These are phyloP conservation scores for Capsaspora owczarzaki DNA, from an alignment of 78 protist genomes.

Conservation along the genomic window DNA sequence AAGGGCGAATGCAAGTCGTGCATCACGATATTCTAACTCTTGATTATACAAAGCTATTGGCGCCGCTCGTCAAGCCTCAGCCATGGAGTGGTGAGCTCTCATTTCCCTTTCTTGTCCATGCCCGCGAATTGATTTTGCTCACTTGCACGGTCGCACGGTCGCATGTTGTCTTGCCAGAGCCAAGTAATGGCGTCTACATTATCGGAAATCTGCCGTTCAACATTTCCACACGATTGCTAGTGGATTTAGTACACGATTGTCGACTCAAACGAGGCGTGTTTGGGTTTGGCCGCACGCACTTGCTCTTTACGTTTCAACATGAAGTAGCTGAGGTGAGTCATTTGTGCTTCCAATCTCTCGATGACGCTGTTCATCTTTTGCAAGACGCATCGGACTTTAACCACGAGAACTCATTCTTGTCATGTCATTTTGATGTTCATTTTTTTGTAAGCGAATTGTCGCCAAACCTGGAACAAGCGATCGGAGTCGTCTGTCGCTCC, in stretches of 20 bases:
- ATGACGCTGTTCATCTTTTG: not conserved
- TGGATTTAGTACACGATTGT: slow-evolving; percentile 43
- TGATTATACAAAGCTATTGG: too few species aligned
- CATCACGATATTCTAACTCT: slow-evolving; percentile 47
- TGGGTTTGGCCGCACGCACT: slow-evolving; percentile 35
- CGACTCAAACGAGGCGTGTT: slow-evolving; percentile 15
- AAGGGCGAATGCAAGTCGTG: slow-evolving; percentile 22
- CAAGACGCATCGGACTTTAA: not conserved
- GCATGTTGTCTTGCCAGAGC: too few species aligned
- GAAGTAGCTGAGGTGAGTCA: slow-evolving; percentile 33
- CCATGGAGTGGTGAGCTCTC: too few species aligned
- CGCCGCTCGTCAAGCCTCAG: too few species aligned
- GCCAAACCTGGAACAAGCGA: slow-evolving; percentile 17
- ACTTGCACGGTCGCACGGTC: too few species aligned
- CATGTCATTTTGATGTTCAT: not conserved
- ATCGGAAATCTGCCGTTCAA: slow-evolving; percentile 62
- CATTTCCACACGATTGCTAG: slow-evolving; percentile 55
- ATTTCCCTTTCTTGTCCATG: too few species aligned
- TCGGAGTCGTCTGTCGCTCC: slow-evolving; percentile 24
- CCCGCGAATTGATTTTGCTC: too few species aligned
- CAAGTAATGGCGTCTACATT: slow-evolving; percentile 16
- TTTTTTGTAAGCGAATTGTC: slow-evolving; percentile 17
- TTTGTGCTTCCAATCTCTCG: not conserved
- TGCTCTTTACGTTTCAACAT: slow-evolving; percentile 56
- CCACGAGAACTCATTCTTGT: not conserved